phyloP scores from a whole-genome alignment of 2,329 filamentous ascomycete genomes.

The Aspergillus sp. region DNA sequence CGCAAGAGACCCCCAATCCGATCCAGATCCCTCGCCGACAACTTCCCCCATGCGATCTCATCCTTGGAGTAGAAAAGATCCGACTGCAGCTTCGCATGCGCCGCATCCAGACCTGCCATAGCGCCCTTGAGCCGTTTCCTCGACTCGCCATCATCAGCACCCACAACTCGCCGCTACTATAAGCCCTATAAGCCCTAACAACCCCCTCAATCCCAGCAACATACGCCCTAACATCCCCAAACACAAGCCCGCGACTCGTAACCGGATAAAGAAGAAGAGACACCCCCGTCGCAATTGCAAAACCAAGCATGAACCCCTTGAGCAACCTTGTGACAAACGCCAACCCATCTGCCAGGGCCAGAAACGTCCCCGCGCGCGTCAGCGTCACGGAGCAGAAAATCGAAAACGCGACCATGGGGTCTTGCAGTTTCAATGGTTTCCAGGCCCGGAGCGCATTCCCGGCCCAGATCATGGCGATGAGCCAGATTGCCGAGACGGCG shows the following conservation, averaged over 20 bases:
- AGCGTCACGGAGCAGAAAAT: conserved; percentile 67
- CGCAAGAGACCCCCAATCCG: conserved; percentile 60
- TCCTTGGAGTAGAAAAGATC: conserved; percentile 71
- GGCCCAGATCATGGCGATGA: conserved; percentile 66
- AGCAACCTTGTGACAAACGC: conserved; percentile 52
- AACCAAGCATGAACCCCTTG: conserved; percentile 63
- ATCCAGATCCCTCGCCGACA: conserved; percentile 65
- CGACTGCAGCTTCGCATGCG: conserved; percentile 64
- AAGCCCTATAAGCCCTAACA: conserved; percentile 61
- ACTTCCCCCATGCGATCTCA: conserved; percentile 69
- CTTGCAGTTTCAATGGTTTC: conserved; percentile 59
- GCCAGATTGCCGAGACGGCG: conserved; percentile 67
- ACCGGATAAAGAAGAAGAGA: conserved; percentile 66
- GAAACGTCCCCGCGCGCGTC: conserved; percentile 53
- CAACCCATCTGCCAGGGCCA: conserved; percentile 25
- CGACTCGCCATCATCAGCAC: conserved; percentile 30
- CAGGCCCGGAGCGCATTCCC: conserved; percentile 65
- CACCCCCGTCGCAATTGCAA: conserved; percentile 62
- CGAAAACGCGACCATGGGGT: conserved; percentile 66
- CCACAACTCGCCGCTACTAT: too few relatives aligned
- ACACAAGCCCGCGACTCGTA: conserved; percentile 63
- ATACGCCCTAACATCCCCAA: conserved; percentile 56
- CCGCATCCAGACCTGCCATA: conserved; percentile 49
- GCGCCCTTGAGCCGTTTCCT: conserved; percentile 29
- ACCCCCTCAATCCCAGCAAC: conserved; percentile 56